phyloP scores from a whole-genome alignment of 495 filamentous ascomycete genomes.

The Terfezia boudieri region DNA sequence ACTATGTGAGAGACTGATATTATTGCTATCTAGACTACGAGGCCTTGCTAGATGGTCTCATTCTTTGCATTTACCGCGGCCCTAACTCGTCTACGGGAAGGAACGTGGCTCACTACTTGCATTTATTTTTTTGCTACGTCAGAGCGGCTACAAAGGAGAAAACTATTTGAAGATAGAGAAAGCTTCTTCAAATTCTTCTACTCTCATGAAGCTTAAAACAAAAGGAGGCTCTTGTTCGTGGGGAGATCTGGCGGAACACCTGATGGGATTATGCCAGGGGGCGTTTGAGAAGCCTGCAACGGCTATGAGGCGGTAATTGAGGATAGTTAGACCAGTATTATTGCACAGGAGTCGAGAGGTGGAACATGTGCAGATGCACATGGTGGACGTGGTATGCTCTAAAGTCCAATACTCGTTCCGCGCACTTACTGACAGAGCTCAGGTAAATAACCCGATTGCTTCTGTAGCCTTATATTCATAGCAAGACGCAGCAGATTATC shows the following conservation, averaged over 20 bases:
- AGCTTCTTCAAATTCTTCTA: constrained; percentile 16
- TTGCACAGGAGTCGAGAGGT: constrained; percentile 20
- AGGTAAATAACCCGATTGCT: constrained; percentile 11
- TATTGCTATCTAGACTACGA: constrained; percentile 65
- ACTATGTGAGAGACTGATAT: constrained; percentile 61
- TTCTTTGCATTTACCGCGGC: constrained; percentile 22
- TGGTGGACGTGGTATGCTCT: constrained; percentile 15
- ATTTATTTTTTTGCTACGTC: no score
- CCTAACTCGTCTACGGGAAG: constrained; percentile 20
- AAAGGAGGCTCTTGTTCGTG: constrained; percentile 17
- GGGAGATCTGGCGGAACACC: constrained; percentile 28
- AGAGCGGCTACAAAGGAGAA: constrained; percentile 1
- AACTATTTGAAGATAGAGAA: constrained; percentile 15
- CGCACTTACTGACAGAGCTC: not conserved
- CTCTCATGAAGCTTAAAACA: constrained; percentile 3
- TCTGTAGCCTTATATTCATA: constrained; percentile 19
- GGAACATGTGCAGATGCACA: constrained; percentile 20
- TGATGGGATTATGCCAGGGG: constrained; percentile 30
- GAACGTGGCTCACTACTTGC: constrained; percentile 19
- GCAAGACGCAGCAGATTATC: constrained; percentile 5
- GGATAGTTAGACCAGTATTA: constrained; percentile 28
- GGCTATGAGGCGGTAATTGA: constrained; percentile 33
- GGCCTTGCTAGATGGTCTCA: constrained; percentile 68
- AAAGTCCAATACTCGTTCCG: not conserved
- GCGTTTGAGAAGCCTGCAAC: constrained; percentile 36